These are phyloP conservation scores for Chlamydomonas asymmetrica DNA, from an alignment of 139 green algal genomes.

Conservation along the genomic window DNA sequence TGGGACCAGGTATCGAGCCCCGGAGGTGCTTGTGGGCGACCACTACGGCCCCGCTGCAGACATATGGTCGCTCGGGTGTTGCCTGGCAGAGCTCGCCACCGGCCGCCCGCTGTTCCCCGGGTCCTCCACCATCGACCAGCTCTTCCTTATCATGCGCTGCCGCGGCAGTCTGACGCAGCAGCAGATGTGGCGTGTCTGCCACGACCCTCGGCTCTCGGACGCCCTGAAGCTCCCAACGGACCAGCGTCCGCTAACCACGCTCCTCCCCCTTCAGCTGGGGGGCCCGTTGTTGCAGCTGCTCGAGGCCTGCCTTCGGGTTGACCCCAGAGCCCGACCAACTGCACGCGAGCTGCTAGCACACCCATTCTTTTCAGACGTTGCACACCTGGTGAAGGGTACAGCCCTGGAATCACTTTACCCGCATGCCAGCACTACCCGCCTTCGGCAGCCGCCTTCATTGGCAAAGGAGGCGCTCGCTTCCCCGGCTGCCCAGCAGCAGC, in stretches of 20 bases:
- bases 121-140: conserved; percentile 66
- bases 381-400: not conserved
- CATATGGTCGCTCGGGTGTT: conserved; percentile 56
- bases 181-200: conserved; percentile 33
- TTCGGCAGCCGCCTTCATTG: not conserved
- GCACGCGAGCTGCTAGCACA: conserved; percentile 7
- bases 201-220: not conserved
- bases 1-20: conserved; percentile 47
- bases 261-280: conserved; percentile 2
- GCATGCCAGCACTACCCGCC: not conserved
- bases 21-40: conserved; percentile 79
- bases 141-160: conserved; percentile 60
- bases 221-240: not conserved
- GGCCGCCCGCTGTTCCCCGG: conserved; percentile 72
- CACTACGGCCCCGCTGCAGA: conserved; percentile 50
- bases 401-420: not conserved
- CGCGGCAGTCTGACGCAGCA: conserved; percentile 45
- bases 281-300: conserved; percentile 5
- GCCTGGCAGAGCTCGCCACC: conserved; percentile 70
- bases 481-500: not conserved
- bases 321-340: not conserved
- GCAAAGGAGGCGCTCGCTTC: no score
- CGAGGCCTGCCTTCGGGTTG: conserved; percentile 13
- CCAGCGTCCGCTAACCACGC: not conserved
- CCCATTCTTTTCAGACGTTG: conserved; percentile 17